Percentiles rank a stretch among this genome's conserved stretches.
phyloP scores from a whole-genome alignment of 345 rosid species.

The Camelina neglecta region DNA sequence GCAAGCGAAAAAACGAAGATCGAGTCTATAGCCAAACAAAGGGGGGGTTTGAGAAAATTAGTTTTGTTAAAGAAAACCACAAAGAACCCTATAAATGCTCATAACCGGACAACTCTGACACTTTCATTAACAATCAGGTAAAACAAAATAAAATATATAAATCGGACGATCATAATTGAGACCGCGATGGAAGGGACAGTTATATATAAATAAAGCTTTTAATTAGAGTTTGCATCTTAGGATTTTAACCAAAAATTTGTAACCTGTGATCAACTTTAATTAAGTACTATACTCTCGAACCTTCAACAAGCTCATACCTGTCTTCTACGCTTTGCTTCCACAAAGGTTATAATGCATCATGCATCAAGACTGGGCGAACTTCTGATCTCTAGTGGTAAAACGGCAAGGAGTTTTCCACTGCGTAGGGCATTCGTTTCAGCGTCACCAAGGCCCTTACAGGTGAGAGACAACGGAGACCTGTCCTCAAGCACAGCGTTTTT shows the following conservation, averaged over 20 bases:
- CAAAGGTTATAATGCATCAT: slow-evolving; percentile 27
- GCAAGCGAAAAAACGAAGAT: neutral
- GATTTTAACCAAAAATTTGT: neutral
- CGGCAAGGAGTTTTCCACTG: slow-evolving; percentile 32
- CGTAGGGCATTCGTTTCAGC: slow-evolving; percentile 41
- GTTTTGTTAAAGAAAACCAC: slow-evolving; percentile 4
- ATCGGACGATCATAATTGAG: too few species aligned
- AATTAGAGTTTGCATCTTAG: slow-evolving; percentile 25
- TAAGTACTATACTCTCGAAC: neutral
- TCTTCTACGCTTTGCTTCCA: slow-evolving; percentile 17
- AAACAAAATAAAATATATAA: too few species aligned
- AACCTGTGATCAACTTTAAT: neutral
- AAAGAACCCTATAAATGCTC: slow-evolving; percentile 35
- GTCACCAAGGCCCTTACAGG: slow-evolving; percentile 46
- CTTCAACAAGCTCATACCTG: neutral
- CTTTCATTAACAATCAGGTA: neutral
- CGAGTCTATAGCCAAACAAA: slow-evolving; percentile 35
- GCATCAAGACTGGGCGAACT: slow-evolving; percentile 37
- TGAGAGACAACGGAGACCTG: slow-evolving; percentile 4
- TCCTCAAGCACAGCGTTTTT: neutral
- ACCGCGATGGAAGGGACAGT: neutral
- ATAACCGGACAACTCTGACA: slow-evolving; percentile 11
- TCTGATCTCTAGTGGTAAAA: slow-evolving; percentile 30
- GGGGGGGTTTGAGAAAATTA: slow-evolving; percentile 31
- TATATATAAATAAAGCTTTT: slow-evolving; percentile 26